phyloP scores from a whole-genome alignment of 495 filamentous ascomycete species.

The Aspergillus homomorphus region DNA sequence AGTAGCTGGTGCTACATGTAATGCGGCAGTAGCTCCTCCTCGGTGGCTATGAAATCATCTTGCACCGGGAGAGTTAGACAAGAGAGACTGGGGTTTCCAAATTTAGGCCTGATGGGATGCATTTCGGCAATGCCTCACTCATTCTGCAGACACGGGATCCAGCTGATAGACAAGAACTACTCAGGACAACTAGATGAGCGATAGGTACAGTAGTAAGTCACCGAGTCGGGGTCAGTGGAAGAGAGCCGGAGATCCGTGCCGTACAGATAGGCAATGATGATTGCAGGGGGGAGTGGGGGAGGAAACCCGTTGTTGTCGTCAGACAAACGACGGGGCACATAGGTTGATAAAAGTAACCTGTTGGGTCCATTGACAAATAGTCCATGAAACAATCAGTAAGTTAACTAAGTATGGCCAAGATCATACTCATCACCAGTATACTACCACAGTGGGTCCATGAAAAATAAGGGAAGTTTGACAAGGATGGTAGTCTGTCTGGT shows the following conservation, averaged over 20 bases:
- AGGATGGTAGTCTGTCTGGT: too few species aligned
- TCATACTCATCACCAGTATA: too few species aligned
- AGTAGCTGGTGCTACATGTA: neutral
- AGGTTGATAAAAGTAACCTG: too few species aligned
- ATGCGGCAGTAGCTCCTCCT: neutral
- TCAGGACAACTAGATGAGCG: neutral
- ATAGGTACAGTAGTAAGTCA: neutral
- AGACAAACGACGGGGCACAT: too few species aligned
- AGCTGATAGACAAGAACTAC: neutral
- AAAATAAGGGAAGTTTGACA: neutral
- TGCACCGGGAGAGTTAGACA: neutral
- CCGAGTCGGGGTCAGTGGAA: neutral
- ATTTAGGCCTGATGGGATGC: neutral
- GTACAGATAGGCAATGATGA: neutral
- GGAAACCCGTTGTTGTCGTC: neutral
- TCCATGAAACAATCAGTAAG: too few species aligned
- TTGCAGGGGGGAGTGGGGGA: neutral
- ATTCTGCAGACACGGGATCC: neutral
- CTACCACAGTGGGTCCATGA: too few species aligned
- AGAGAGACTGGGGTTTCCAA: neutral
- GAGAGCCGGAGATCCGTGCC: neutral
- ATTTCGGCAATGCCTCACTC: neutral
- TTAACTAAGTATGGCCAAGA: too few species aligned
- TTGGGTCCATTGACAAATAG: too few species aligned
- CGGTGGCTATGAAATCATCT: neutral